Evolutionary conservation across 1,139 yeast genomes (phyloP).

Genomic region (Candida glucosophila): DNA sequence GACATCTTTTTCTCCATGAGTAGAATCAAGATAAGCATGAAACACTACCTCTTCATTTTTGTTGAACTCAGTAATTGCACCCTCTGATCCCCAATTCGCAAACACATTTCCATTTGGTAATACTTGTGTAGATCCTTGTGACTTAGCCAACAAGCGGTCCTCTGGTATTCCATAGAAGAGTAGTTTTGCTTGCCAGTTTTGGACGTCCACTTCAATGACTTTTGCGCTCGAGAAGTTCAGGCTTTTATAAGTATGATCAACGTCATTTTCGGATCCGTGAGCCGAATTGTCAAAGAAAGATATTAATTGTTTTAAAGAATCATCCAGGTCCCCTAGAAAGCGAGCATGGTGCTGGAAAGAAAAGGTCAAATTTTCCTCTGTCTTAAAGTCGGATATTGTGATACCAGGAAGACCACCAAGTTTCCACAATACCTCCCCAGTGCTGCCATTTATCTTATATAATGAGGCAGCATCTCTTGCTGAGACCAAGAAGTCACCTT

Average conservation of each 20-base stretch:
- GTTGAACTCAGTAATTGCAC: constrained; percentile 27
- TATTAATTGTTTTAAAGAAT: constrained; percentile 17
- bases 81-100: constrained; percentile 33
- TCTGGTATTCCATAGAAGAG: constrained; percentile 18
- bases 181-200: constrained; percentile 17
- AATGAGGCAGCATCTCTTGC: constrained; percentile 27
- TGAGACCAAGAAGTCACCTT: constrained; percentile 27
- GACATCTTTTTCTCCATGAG: constrained; percentile 13
- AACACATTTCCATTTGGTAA: constrained; percentile 26
- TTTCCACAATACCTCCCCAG: constrained; percentile 30
- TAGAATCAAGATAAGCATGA: constrained; percentile 28
- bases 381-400: constrained; percentile 14
- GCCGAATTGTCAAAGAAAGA: constrained; percentile 31
- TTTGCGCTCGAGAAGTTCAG: constrained; percentile 22
- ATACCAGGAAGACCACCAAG: constrained; percentile 18
- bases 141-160: constrained; percentile 19
- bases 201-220: constrained; percentile 23
- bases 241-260: constrained; percentile 15
- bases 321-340: constrained; percentile 13
- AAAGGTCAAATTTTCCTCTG: constrained; percentile 14
- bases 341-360: constrained; percentile 34
- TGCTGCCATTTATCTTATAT: constrained; percentile 25
- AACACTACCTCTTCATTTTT: constrained; percentile 19
- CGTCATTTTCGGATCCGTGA: constrained; percentile 22
- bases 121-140: constrained; percentile 31